phyloP scores from a whole-genome alignment of 2,329 filamentous ascomycete species.

The Periglandula ipomoeae region DNA sequence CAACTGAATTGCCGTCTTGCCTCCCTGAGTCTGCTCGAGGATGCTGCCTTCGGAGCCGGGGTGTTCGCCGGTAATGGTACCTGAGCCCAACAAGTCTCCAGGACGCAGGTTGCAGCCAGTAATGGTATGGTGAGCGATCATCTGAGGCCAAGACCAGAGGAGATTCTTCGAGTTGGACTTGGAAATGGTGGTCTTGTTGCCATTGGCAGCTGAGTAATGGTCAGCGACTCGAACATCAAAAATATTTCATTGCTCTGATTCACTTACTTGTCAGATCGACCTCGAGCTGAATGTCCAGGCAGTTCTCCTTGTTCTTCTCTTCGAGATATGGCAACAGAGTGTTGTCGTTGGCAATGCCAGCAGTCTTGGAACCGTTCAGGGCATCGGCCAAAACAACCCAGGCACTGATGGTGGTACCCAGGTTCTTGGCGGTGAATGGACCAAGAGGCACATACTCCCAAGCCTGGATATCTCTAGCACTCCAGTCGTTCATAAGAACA shows the following conservation, averaged over 20 bases:
- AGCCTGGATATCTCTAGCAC: slow-evolving; percentile 50
- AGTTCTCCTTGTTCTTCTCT: slow-evolving; percentile 36
- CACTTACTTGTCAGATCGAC: slow-evolving; percentile 30
- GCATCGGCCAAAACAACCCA: slow-evolving; percentile 57
- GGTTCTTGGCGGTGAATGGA: slow-evolving; percentile 53
- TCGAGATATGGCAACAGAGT: slow-evolving; percentile 37
- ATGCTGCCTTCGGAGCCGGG: slow-evolving; percentile 58
- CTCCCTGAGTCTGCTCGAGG: slow-evolving; percentile 62
- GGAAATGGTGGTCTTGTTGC: slow-evolving; percentile 23
- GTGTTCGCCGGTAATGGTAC: slow-evolving; percentile 62
- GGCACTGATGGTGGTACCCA: slow-evolving; percentile 50
- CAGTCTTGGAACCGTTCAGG: slow-evolving; percentile 24
- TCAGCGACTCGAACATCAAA: too few species aligned
- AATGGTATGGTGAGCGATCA: slow-evolving; percentile 73
- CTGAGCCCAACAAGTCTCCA: slow-evolving; percentile 68
- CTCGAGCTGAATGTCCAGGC: slow-evolving; percentile 28
- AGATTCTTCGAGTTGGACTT: slow-evolving; percentile 35
- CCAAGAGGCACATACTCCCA: slow-evolving; percentile 54
- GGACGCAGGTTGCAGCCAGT: slow-evolving; percentile 66
- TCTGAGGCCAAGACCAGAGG: slow-evolving; percentile 74
- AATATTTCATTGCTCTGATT: not conserved
- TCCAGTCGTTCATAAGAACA: slow-evolving; percentile 58
- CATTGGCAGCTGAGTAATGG: slow-evolving; percentile 18
- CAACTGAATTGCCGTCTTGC: slow-evolving; percentile 54
- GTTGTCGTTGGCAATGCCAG: slow-evolving; percentile 23